phyloP scores from a whole-genome alignment of 768 basidiomycete genomes.

The Lactifluus rugatus region DNA sequence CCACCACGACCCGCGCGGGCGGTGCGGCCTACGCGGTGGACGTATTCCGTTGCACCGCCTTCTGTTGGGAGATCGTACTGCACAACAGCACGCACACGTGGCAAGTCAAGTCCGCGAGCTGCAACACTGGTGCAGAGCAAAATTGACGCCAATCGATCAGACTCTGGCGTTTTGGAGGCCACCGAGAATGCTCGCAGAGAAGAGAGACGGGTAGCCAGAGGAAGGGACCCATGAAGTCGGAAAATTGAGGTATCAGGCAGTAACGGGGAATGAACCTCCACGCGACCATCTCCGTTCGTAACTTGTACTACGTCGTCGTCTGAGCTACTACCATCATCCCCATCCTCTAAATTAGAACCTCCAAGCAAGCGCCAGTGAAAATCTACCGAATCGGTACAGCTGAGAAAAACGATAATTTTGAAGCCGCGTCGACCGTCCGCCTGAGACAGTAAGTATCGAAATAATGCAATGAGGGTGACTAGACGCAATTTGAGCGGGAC shows the following conservation, averaged over 20 bases:
- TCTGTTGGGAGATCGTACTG: conserved; percentile 98
- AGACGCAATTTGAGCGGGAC: conserved; percentile 91
- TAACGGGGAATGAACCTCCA: conserved; percentile 60
- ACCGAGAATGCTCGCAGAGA: conserved; percentile 77
- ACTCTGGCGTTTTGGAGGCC: conserved; percentile 23
- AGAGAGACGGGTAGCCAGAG: conserved; percentile 66
- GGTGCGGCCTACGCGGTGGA: conserved; percentile 94
- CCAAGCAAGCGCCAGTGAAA: conserved; percentile 87
- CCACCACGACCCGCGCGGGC: conserved; percentile 94
- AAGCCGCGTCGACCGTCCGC: conserved; percentile 40
- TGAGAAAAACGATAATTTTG: conserved; percentile 91
- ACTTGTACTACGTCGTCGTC: conserved; percentile 23
- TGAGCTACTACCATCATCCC: conserved; percentile 15
- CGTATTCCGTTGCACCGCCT: conserved; percentile 91
- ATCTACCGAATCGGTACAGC: conserved; percentile 96
- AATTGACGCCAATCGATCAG: conserved; percentile 45
- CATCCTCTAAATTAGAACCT: conserved; percentile 3
- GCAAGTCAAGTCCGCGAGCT: conserved; percentile 94
- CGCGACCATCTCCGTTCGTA: conserved; percentile 24
- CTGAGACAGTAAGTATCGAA: conserved; percentile 70
- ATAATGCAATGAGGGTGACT: conserved; percentile 77
- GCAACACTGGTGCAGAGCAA: conserved; percentile 95
- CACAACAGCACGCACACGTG: conserved; percentile 85
- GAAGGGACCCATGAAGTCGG: conserved; percentile 88
- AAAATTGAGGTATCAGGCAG: conserved; percentile 77